Conservation (phyloP, 2,329 filamentous ascomycete species). For the Ceratocystis colombiana region DNA sequence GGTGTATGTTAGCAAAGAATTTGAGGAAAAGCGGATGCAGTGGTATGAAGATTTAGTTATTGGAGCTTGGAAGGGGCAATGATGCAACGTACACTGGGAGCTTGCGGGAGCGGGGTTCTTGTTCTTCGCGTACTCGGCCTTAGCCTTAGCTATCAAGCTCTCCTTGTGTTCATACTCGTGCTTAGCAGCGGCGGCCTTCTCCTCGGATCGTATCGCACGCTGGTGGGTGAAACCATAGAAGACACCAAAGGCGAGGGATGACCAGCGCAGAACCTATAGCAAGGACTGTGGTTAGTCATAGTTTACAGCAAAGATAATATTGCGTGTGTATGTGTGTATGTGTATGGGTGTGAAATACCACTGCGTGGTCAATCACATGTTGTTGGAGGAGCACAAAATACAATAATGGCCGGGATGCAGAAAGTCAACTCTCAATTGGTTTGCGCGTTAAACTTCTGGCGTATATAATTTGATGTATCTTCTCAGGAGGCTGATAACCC, state of each 20-base stretch:
- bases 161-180: constrained; percentile 86
- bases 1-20: not conserved
- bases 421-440: not conserved
- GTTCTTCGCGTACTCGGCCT: constrained; percentile 72
- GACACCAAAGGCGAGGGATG: constrained; percentile 79
- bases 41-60: not conserved
- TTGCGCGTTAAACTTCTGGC: not conserved
- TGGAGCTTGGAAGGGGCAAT: not conserved
- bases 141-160: constrained; percentile 83
- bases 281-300: constrained; percentile 19
- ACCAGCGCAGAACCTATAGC: constrained; percentile 87
- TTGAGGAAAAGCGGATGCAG: too few relatives aligned
- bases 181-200: constrained; percentile 60
- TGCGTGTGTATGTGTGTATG: not conserved
- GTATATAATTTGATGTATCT: not conserved
- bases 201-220: constrained; percentile 60
- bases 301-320: not conserved
- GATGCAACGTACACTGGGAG: constrained; percentile 29
- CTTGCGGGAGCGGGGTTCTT: constrained; percentile 46
- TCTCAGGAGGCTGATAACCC: not conserved
- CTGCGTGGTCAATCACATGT: constrained; percentile 3
- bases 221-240: constrained; percentile 97
- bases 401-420: not conserved
- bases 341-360: not conserved
- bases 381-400: not conserved